Evolutionary conservation across 2,329 filamentous ascomycete species (phyloP), one percentile per base, ranked within the genome.

Genomic region (Stachybotrys echinatus): DNA sequence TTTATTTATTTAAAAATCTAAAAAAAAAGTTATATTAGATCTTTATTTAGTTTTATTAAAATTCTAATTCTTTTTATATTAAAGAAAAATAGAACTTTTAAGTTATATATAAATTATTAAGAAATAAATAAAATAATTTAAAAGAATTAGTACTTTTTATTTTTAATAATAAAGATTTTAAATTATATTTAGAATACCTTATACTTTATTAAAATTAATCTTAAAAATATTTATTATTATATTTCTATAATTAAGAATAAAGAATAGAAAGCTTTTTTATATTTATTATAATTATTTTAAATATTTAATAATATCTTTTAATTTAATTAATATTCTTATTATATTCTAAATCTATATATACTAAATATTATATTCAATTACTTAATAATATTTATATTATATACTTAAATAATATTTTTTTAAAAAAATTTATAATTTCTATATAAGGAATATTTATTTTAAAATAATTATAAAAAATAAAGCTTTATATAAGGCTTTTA

Each of bases 211-310:
- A n/a, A n/a, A n/a, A n/a, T n/a, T n/a, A 53, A 53, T 55, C 48
- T 27, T 50, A 40, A 43, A 53, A 23, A 55, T 55, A 52, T 42
- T 50, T 42, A 54, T 54, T 48, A 50, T 19, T 2, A 27, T 56
- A 39, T 54, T 48, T n/a, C n/a, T n/a, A n/a, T n/a, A n/a, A n/a
- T n/a, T n/a, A n/a, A n/a, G n/a, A n/a, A n/a, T n/a, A n/a, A 31
- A 31, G 6, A 31, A 31, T 31, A 31, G 12, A 31, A 46, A 53
- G 54, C 50, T 52, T 49, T 43, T 19, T 46, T 48, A 51, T 46
- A 40, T 47, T 54, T 53, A 54, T 52, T 55, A 55, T 56, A n/a
- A 22, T 53, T 39, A 52, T 55, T 27, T 54, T 46, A 31, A 7
- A 7, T 31, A 31, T 42, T 50, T 39, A 31, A 31, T 7, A 31